phyloP scores from a whole-genome alignment of 768 basidiomycete species.

The Hypholoma sublateritium region DNA sequence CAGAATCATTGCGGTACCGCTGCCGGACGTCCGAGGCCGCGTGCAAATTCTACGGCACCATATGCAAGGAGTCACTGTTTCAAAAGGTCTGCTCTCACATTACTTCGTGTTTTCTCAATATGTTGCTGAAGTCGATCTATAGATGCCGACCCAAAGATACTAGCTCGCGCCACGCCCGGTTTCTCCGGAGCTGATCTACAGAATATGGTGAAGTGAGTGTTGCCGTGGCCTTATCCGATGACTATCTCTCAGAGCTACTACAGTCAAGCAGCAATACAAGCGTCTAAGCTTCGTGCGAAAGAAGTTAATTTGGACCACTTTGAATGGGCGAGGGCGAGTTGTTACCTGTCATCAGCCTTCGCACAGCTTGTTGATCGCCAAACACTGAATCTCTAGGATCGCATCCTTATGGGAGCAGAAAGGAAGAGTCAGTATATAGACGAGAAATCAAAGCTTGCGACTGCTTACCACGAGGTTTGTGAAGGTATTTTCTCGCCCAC shows the following conservation, averaged over 20 bases:
- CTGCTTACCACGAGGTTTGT: conserved; percentile 92
- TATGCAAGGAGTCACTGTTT: conserved; percentile 74
- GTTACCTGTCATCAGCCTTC: no score
- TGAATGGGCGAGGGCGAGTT: conserved; percentile 91
- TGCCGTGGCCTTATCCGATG: conserved; percentile 1
- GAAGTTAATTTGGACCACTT: conserved; percentile 81
- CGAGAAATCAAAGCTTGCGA: conserved; percentile 81
- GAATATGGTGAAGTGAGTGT: conserved; percentile 89
- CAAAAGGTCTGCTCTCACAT: conserved; percentile 42
- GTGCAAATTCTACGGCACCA: conserved; percentile 93
- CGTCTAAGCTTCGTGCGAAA: conserved; percentile 77
- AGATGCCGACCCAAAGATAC: conserved; percentile 83
- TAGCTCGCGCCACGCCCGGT: conserved; percentile 93
- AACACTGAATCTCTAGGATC: conserved; percentile 52
- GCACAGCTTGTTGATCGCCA: no score
- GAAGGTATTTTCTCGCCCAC: conserved; percentile 2
- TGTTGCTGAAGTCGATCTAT: conserved; percentile 8
- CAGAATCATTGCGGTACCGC: conserved; percentile 85
- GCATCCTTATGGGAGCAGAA: conserved; percentile 97
- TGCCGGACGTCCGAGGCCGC: conserved; percentile 93
- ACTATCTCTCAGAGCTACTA: conserved; percentile 8
- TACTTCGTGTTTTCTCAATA: conserved; percentile 3
- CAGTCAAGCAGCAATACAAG: conserved; percentile 92
- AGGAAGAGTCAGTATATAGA: conserved; percentile 88
- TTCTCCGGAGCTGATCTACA: conserved; percentile 97